Evolutionary conservation across 2,329 filamentous ascomycete genomes (phyloP).

Genomic region (Bipolaris bicolor): DNA sequence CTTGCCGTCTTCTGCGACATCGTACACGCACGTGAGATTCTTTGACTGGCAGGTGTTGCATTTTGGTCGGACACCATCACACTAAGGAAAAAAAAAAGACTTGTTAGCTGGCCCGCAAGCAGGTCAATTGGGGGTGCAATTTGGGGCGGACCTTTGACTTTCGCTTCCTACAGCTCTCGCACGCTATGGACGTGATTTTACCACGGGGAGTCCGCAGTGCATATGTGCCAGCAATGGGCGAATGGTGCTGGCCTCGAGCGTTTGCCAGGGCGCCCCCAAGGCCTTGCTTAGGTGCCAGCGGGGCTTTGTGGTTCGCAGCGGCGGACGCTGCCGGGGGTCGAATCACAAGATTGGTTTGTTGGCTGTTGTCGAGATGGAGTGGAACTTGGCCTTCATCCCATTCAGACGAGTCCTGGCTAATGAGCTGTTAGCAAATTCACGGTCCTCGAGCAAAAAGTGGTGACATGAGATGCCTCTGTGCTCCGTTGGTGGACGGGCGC

Average conservation of each 20-base stretch:
- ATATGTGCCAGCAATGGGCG: conserved; percentile 46
- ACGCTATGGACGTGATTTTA: conserved; percentile 50
- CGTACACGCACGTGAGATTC: conserved; percentile 46
- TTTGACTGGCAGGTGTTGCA: conserved; percentile 50
- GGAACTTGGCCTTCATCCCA: conserved; percentile 40
- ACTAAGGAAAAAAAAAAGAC: conserved; percentile 28
- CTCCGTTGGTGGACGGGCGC: not conserved
- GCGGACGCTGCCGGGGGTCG: conserved; percentile 37
- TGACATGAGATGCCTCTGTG: conserved; percentile 11
- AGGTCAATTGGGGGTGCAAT: no score
- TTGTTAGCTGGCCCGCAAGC: conserved; percentile 14
- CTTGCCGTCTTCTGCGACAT: conserved; percentile 49
- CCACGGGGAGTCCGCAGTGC: conserved; percentile 46
- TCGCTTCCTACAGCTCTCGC: conserved; percentile 48
- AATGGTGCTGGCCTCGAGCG: conserved; percentile 42
- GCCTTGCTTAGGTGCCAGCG: conserved; percentile 47
- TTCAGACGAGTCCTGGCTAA: conserved; percentile 37
- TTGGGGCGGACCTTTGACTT: conserved; percentile 45
- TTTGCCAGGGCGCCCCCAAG: conserved; percentile 39
- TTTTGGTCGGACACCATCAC: conserved; percentile 47
- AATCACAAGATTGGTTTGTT: conserved; percentile 35
- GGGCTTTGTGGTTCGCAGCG: conserved; percentile 41
- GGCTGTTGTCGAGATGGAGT: conserved; percentile 42
- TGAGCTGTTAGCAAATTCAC: conserved; percentile 32
- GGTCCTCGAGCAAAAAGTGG: conserved; percentile 8